Evolutionary conservation across 176 grass and related monocot species (phyloP).

Genomic region (Eleusine coracana): DNA sequence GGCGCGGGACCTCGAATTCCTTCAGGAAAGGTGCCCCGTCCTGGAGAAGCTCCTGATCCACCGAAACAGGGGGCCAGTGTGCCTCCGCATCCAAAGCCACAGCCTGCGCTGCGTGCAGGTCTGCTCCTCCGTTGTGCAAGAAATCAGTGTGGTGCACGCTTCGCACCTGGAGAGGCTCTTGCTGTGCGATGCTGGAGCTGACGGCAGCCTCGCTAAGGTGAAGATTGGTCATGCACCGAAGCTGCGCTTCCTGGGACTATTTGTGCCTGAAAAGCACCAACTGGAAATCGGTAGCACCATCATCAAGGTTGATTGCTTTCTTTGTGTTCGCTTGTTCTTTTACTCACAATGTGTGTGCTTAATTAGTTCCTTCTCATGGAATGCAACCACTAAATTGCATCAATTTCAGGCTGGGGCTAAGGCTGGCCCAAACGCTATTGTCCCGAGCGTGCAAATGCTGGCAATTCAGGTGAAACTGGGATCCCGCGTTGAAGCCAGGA

Average conservation of each 20-base stretch:
- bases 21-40: constrained; percentile 7
- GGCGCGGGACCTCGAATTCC: neutral
- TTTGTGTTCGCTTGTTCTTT: neutral
- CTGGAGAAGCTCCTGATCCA: constrained; percentile 12
- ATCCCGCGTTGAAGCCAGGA: neutral
- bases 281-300: constrained; percentile 12
- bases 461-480: constrained; percentile 11
- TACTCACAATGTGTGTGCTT: neutral
- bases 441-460: constrained; percentile 3
- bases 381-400: neutral
- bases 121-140: neutral
- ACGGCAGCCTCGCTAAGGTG: neutral
- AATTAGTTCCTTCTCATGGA: neutral
- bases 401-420: neutral
- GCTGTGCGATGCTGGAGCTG: neutral
- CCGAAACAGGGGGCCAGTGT: neutral
- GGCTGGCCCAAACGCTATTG: neutral
- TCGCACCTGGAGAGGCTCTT: constrained; percentile 21
- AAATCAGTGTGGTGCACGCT: neutral
- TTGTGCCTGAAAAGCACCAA: neutral
- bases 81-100: neutral
- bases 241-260: constrained; percentile 16
- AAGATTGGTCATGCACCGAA: constrained; percentile 23
- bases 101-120: constrained; percentile 8
- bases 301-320: constrained; percentile 7